Base-by-base conservation (phyloP, 2,329 filamentous ascomycete species). In the Colletotrichum coccodes region DNA sequence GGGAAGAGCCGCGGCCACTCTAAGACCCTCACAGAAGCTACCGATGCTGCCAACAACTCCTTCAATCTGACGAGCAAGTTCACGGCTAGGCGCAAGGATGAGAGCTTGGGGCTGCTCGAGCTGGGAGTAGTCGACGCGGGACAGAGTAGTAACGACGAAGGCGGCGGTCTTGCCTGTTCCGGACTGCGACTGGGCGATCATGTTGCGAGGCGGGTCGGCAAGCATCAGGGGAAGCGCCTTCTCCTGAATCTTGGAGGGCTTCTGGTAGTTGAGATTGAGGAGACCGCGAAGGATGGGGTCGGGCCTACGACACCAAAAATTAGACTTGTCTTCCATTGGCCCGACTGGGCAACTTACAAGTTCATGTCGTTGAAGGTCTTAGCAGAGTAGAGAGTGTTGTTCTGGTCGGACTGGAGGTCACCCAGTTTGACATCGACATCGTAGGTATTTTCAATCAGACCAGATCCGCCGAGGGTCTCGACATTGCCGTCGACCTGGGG, bases 101-200 rank as follows among this genome's bases (percentile, higher is more conserved):
- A 99, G 83, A 16, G 94, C 94, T 82, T 99, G 96, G 2, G 95
- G 95, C 72, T 88, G 85, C 32, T 89, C 83, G 23, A 90, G 86
- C 71, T 88, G 86, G 59, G 77, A 84, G 67, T 95, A 88, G 76
- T 99, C 94, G 77, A 98, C 83, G 71, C 96, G 94, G 67, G 93
- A 93, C 46, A 99, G 87, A 70, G 97, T 92, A 70, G 97, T 97
- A 71, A 97, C 91, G 52, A 96, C 93, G 79, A 99, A 99, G 26
- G 96, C 96, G 23, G 95, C 96, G 0, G 96, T 99, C 86, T 99
- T 99, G 77, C 96, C 96, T 23, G 96, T 99, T 74, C 96, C 96
- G 2, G 96, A 99, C 81, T 99, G 96, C n/a, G 96, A 99, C 82
- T 99, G 96, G 4, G 95, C 96, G 77, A 99, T 95, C 88, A 99